phyloP scores from a whole-genome alignment of 345 rosid species.

The Geranium rotundifolium region DNA sequence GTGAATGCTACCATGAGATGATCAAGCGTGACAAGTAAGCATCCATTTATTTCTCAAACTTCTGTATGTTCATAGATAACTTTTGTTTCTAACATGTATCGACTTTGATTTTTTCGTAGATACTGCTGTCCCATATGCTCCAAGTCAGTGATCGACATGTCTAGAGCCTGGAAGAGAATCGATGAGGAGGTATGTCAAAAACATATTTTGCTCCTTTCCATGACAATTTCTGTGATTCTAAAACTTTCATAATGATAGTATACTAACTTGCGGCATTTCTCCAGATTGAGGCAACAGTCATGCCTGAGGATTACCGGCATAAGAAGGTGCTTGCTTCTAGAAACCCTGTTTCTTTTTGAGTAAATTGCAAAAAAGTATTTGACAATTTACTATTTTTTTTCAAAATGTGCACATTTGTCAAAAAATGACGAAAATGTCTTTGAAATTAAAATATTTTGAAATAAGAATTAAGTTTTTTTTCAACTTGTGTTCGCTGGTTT shows the following conservation, averaged over 20 bases:
- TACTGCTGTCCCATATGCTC: conserved; percentile 93
- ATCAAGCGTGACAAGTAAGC: conserved; percentile 67
- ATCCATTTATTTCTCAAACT: neutral
- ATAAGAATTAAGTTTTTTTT: too few relatives aligned
- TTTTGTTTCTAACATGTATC: neutral
- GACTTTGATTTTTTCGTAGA: conserved; percentile 23
- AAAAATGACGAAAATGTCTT: neutral
- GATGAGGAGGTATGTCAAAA: conserved; percentile 71
- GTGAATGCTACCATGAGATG: conserved; percentile 81
- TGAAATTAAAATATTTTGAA: too few relatives aligned
- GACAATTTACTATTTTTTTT: neutral
- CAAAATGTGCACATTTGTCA: too few relatives aligned
- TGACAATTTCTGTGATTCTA: too few relatives aligned
- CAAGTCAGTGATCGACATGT: conserved; percentile 78
- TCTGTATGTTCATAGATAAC: neutral
- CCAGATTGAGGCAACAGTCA: conserved; percentile 72
- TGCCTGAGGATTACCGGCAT: conserved; percentile 83
- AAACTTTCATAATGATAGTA: neutral
- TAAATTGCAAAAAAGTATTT: too few relatives aligned
- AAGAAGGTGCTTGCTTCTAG: conserved; percentile 49
- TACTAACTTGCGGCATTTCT: conserved; percentile 6
- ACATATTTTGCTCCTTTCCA: neutral
- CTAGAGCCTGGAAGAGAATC: conserved; percentile 71
- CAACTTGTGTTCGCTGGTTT: too few relatives aligned
- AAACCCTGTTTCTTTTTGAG: neutral